Percentiles rank a stretch among this genome's conserved stretches.
These are phyloP conservation scores for Hypoxylon cercidicola DNA, from an alignment of 495 filamentous ascomycete genomes.

Conservation along the genomic window DNA sequence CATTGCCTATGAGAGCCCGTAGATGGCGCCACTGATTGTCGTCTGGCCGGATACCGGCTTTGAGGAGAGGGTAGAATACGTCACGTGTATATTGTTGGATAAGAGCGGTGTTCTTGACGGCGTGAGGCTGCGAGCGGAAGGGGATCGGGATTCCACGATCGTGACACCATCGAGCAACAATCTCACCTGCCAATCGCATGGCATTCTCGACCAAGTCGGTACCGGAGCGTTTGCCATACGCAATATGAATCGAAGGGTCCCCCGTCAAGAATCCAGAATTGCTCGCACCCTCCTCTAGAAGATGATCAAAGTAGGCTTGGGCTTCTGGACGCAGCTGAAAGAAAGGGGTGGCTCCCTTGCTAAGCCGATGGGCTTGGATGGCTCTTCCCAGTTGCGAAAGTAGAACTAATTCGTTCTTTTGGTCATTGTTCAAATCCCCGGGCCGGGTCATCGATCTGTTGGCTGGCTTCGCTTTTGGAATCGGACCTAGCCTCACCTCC, in stretches of 20 bases:
- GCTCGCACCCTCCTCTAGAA: slow-evolving; percentile 16
- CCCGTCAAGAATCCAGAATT: slow-evolving; percentile 42
- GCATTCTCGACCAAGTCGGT: slow-evolving; percentile 56
- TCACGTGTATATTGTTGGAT: slow-evolving; percentile 59
- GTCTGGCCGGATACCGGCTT: slow-evolving; percentile 65
- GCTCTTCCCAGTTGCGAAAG: slow-evolving; percentile 51
- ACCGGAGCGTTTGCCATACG: slow-evolving; percentile 37
- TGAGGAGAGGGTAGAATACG: slow-evolving; percentile 61
- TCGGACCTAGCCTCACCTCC: slow-evolving; percentile 46
- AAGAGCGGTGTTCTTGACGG: slow-evolving; percentile 56
- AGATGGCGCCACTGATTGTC: slow-evolving; percentile 70
- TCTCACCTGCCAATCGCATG: slow-evolving; percentile 83
- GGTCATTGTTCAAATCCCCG: slow-evolving; percentile 42
- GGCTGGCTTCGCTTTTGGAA: slow-evolving; percentile 33
- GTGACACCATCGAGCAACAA: slow-evolving; percentile 77
- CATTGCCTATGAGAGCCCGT: slow-evolving; percentile 64
- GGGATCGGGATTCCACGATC: slow-evolving; percentile 80
- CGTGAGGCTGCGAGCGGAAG: slow-evolving; percentile 74
- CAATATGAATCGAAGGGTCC: slow-evolving; percentile 55
- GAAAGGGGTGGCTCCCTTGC: slow-evolving; percentile 52
- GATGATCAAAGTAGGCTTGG: slow-evolving; percentile 46
- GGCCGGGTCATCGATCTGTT: slow-evolving; percentile 50
- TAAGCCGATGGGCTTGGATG: slow-evolving; percentile 47
- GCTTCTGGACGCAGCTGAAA: slow-evolving; percentile 48
- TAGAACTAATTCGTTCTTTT: slow-evolving; percentile 47